A percentile compares a stretch with the other conserved stretches of the same genome.
These are phyloP conservation scores for Artomyces pyxidatus DNA, from an alignment of 768 basidiomycete species.

Conservation along the genomic window DNA sequence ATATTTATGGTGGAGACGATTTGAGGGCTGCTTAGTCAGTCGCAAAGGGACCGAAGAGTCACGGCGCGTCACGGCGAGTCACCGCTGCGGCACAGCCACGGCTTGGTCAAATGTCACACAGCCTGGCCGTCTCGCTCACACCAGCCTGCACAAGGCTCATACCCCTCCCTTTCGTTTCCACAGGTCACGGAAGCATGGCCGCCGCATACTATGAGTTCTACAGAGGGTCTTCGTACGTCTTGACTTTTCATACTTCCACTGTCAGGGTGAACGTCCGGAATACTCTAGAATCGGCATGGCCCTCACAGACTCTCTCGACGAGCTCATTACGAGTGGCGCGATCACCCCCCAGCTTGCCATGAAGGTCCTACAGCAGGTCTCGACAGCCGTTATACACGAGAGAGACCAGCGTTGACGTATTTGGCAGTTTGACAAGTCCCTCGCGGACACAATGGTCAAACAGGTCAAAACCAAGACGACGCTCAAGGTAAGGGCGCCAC, in stretches of 20 bases:
- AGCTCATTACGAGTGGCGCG: conserved; percentile 92
- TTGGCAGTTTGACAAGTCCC: conserved; percentile 86
- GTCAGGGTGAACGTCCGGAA: background rate
- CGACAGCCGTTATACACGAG: conserved; percentile 1
- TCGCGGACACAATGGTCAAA: conserved; percentile 88
- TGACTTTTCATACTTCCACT: conserved; percentile 4
- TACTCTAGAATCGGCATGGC: conserved; percentile 85
- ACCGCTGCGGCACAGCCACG: background rate
- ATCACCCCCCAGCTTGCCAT: conserved; percentile 98
- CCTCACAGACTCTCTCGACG: conserved; percentile 95
- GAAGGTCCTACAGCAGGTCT: conserved; percentile 94
- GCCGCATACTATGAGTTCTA: conserved; percentile 90
- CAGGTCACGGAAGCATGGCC: conserved; percentile 46
- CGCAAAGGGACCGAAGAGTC: background rate
- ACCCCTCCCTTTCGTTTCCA: too few species aligned
- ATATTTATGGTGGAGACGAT: background rate
- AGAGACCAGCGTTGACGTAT: background rate
- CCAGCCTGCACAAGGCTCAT: too few species aligned
- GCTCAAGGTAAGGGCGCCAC: conserved; percentile 58
- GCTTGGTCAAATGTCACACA: background rate
- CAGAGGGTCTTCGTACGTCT: conserved; percentile 79
- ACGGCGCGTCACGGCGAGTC: conserved; percentile 10
- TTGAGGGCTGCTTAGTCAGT: too few species aligned
- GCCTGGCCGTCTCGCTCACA: too few species aligned
- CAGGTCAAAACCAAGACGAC: conserved; percentile 93